Evolutionary conservation across 139 green algal genomes (phyloP), one percentile per base, ranked within the genome.

Genomic region (Coccomyxa sp.): DNA sequence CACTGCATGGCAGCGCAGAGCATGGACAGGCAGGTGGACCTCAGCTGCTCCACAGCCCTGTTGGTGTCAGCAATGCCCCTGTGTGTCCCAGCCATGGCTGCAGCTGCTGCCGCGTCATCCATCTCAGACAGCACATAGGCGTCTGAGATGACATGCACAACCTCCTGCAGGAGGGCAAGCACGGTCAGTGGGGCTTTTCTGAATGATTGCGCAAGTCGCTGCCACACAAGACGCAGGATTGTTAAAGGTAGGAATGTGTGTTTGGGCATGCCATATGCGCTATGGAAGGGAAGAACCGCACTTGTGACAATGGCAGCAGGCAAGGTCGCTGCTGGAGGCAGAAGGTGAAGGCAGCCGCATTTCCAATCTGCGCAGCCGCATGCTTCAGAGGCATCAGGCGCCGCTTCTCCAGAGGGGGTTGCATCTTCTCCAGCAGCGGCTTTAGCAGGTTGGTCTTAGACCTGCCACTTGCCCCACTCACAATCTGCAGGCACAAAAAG

Each of bases 11-110:
- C 83, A 6, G 88, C 91, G 29, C 82, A 88, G 74, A 98, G 82
- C 50, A 98, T 86, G 64, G 95, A 81, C 69, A 98, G 87, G 86
- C 90, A 96, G 2, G 87, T 84, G 37, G 88, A 85, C 16, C 91
- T 84, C 82, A 97, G 82, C 38, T 82, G 70, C 36, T 81, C 84
- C 36, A 96, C 70, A 33, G 75, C 64, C 35, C 92, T 87, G 2
- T 77, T 55, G 16, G 80, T 87, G 78, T 74, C 39, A 75, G 78
- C 75, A 64, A 77, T 69, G 40, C n/a, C 41, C n/a, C 34, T 31
- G 34, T n/a, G 39, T 10, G 33, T 27, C 12, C 31, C 44, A 9
- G 74, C 44, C 44, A 71, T 29, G 31, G 40, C 33, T 27, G 33
- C 12, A 2, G 35, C 34, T 41, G 82, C 74, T 64, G 69, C 39